Conservation (phyloP, 257 asterid genomes). For the Capsicum baccatum region DNA sequence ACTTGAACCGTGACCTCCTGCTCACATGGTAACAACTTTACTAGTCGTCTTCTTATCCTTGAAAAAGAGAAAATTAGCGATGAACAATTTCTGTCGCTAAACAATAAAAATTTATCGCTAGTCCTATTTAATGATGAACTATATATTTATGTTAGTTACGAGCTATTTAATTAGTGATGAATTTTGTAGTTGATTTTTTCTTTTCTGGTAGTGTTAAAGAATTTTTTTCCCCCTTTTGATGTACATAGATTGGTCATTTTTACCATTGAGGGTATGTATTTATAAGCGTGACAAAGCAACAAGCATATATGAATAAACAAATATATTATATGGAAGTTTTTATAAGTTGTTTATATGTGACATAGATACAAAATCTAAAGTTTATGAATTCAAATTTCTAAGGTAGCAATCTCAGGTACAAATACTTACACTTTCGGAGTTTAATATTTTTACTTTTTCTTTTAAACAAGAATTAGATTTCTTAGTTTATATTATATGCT, state of each 20-base stretch:
- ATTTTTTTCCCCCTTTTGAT: background rate
- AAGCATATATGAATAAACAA: background rate
- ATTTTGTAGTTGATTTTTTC: background rate
- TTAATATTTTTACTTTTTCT: background rate
- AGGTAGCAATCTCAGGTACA: background rate
- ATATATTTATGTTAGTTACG: background rate
- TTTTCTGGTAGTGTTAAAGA: background rate
- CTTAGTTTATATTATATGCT: background rate
- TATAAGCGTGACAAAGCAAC: background rate
- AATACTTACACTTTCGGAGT: background rate
- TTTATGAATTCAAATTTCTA: background rate
- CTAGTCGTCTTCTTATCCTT: too few species aligned
- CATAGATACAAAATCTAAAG: background rate
- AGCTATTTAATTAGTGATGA: background rate
- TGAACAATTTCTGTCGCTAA: background rate
- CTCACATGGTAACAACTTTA: too few species aligned
- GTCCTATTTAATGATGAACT: too few species aligned
- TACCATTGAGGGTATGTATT: background rate
- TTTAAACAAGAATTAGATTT: background rate
- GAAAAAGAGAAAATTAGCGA: background rate
- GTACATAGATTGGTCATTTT: conserved; percentile 9
- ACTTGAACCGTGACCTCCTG: too few species aligned
- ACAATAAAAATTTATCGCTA: too few species aligned
- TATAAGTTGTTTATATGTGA: background rate
- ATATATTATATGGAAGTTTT: too few species aligned